These are phyloP conservation scores for Chytridium lagenaria DNA, from an alignment of 371 early-diverging fungal species.

Conservation along the genomic window DNA sequence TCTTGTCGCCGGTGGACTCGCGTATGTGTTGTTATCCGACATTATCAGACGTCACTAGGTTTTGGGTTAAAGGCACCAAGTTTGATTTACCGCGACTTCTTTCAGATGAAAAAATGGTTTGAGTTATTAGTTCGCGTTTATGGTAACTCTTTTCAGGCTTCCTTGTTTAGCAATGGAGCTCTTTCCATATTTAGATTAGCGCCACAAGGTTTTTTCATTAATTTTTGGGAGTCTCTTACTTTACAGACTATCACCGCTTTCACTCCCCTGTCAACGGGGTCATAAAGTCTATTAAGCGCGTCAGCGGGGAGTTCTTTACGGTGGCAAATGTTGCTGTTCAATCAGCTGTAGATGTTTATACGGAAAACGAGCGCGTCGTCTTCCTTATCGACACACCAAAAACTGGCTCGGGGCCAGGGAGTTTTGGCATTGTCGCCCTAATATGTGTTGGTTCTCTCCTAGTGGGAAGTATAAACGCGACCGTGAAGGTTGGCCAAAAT, in stretches of 20 bases:
- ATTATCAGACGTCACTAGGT: slow-evolving; percentile 68
- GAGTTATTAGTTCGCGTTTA: neutral
- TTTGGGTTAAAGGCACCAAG: slow-evolving; percentile 89
- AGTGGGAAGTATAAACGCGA: slow-evolving; percentile 84
- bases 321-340: slow-evolving; percentile 90
- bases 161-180: slow-evolving; percentile 68
- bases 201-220: slow-evolving; percentile 61
- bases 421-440: slow-evolving; percentile 71
- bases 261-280: slow-evolving; percentile 81
- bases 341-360: slow-evolving; percentile 75
- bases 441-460: slow-evolving; percentile 87
- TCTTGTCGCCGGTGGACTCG: slow-evolving; percentile 82
- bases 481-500: slow-evolving; percentile 58
- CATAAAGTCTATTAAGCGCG: slow-evolving; percentile 61
- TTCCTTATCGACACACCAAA: slow-evolving; percentile 61
- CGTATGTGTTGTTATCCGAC: slow-evolving; percentile 76
- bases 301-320: slow-evolving; percentile 80
- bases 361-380: slow-evolving; percentile 81
- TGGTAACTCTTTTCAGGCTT: slow-evolving; percentile 40
- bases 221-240: neutral
- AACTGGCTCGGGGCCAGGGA: slow-evolving; percentile 52
- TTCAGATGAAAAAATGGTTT: slow-evolving; percentile 55
- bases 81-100: slow-evolving; percentile 72
- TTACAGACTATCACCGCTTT: slow-evolving; percentile 82
- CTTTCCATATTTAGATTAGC: slow-evolving; percentile 83